These are phyloP conservation scores for Coccomyxa sp. DNA, from an alignment of 139 green algal species.

Conservation along the genomic window DNA sequence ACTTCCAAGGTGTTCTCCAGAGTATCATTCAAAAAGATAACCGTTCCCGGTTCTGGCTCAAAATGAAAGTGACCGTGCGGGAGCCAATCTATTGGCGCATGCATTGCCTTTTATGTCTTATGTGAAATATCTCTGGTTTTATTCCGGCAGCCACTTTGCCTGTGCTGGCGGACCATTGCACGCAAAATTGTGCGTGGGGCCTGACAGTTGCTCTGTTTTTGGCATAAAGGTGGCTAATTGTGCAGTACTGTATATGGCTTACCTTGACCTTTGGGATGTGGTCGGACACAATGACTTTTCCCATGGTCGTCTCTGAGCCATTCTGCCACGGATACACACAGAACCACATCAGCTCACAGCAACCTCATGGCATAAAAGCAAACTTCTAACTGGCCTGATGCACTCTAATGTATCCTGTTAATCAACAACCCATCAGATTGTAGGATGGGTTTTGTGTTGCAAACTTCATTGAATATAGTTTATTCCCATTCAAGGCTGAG, in stretches of 20 bases:
- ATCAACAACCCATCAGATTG: not conserved
- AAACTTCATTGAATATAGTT: not conserved
- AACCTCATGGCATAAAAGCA: not conserved
- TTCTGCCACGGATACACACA: conserved; percentile 35
- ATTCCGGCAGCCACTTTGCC: not conserved
- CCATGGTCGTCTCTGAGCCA: conserved; percentile 64
- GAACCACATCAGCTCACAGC: not conserved
- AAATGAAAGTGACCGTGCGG: not conserved
- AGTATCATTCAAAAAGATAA: too few relatives aligned
- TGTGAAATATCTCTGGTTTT: too few relatives aligned
- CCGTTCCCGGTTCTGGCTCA: not conserved
- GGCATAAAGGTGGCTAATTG: not conserved
- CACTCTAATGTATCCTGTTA: not conserved
- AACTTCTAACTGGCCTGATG: not conserved
- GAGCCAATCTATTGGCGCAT: not conserved
- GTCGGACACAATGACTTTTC: conserved; percentile 87
- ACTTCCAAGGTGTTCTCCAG: too few relatives aligned
- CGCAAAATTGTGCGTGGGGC: not conserved
- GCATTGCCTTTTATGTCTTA: not conserved
- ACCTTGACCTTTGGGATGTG: conserved; percentile 93
- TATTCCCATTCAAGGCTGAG: not conserved
- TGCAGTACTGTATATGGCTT: not conserved
- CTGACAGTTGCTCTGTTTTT: not conserved
- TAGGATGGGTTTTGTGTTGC: not conserved
- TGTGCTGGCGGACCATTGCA: not conserved